phyloP scores from a whole-genome alignment of 2,329 filamentous ascomycete species.

The Penicillium sp. region DNA sequence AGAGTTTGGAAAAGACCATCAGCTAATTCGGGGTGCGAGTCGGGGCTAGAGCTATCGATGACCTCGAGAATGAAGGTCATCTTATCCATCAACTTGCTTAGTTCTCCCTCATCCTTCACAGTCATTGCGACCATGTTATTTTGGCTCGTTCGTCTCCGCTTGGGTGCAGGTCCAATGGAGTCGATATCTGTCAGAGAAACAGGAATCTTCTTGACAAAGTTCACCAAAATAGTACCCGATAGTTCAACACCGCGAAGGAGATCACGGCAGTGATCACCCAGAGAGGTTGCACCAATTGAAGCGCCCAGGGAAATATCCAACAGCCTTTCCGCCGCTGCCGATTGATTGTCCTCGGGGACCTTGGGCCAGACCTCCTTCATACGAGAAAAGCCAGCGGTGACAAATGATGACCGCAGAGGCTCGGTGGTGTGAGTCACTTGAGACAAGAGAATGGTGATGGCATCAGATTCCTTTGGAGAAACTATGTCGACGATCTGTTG shows the following conservation, averaged over 20 bases:
- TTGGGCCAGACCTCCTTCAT: conserved; percentile 72
- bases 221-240: conserved; percentile 70
- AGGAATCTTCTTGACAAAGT: conserved; percentile 75
- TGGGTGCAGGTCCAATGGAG: conserved; percentile 72
- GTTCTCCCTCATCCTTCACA: conserved; percentile 65
- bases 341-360: conserved; percentile 42
- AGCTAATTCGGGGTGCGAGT: conserved; percentile 74
- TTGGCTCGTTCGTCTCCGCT: conserved; percentile 78
- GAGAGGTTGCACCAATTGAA: conserved; percentile 27
- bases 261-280: conserved; percentile 56
- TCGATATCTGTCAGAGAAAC: conserved; percentile 71
- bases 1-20: conserved; percentile 80
- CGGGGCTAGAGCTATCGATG: conserved; percentile 78
- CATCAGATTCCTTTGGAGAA: conserved; percentile 61
- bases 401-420: conserved; percentile 58
- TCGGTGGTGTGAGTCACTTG: conserved; percentile 53
- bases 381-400: conserved; percentile 68
- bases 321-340: conserved; percentile 41
- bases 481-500: conserved; percentile 58
- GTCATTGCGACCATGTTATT: conserved; percentile 67
- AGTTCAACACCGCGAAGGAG: conserved; percentile 74
- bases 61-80: conserved; percentile 88
- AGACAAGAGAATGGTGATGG: conserved; percentile 58
- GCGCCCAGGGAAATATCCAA: conserved; percentile 46
- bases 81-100: conserved; percentile 71